Conservation (phyloP, 2,329 filamentous ascomycete species). For the Penicillium sp. region DNA sequence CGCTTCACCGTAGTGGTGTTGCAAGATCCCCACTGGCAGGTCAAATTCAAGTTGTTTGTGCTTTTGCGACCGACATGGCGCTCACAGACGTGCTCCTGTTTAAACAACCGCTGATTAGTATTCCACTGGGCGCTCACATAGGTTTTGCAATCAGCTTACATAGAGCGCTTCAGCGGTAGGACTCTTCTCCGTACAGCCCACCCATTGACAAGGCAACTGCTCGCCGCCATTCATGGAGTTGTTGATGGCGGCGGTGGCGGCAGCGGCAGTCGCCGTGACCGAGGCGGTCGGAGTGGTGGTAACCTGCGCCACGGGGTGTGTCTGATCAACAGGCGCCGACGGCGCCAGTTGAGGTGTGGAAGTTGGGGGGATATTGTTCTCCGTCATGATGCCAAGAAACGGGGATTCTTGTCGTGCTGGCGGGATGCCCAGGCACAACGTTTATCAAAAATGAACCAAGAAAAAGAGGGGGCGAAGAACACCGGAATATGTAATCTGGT, state of each 20-base stretch:
- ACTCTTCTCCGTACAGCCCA: slow-evolving; percentile 61
- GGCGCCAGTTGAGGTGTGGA: slow-evolving; percentile 26
- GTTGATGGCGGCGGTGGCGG: slow-evolving; percentile 39
- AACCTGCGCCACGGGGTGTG: slow-evolving; percentile 25
- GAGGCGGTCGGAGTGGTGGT: slow-evolving; percentile 29
- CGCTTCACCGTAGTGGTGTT: slow-evolving; percentile 97
- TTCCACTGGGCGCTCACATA: not conserved
- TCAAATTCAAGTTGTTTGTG: slow-evolving; percentile 97
- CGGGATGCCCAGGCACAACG: slow-evolving; percentile 27
- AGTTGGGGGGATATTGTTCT: slow-evolving; percentile 34
- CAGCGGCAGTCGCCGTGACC: slow-evolving; percentile 38
- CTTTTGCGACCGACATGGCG: slow-evolving; percentile 98
- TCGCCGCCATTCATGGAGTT: slow-evolving; percentile 37
- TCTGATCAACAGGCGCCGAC: slow-evolving; percentile 26
- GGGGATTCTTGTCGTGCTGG: slow-evolving; percentile 32
- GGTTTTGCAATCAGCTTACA: slow-evolving; percentile 44
- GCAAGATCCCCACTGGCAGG: slow-evolving; percentile 95
- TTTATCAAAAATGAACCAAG: slow-evolving; percentile 5
- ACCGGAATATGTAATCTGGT: not conserved
- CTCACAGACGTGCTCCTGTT: slow-evolving; percentile 94
- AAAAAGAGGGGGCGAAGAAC: not conserved
- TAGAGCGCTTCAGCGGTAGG: slow-evolving; percentile 62
- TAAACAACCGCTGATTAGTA: not conserved
- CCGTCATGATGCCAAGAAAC: slow-evolving; percentile 44
- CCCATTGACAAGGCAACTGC: slow-evolving; percentile 60